phyloP scores from a whole-genome alignment of 148 eudicot genomes.

The Rhododendron ferrugineum region DNA sequence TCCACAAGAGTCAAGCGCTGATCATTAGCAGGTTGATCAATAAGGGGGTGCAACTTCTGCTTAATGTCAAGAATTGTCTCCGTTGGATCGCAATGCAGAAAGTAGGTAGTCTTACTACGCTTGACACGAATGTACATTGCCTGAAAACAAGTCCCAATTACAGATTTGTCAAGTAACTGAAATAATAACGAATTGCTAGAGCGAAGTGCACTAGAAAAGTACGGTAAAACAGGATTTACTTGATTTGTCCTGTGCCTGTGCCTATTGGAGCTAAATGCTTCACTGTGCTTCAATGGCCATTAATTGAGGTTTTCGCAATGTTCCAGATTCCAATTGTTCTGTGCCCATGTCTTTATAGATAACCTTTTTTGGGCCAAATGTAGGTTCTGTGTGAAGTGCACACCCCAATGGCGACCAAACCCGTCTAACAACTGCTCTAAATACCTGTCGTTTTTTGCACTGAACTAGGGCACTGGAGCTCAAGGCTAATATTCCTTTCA shows the following conservation, averaged over 20 bases:
- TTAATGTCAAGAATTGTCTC: conserved; percentile 68
- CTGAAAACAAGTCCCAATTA: conserved; percentile 31
- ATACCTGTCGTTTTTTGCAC: neutral
- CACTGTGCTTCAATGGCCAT: neutral
- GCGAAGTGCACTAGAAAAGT: neutral
- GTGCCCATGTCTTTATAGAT: neutral
- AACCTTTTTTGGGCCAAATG: neutral
- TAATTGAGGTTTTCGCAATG: neutral
- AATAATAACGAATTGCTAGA: neutral
- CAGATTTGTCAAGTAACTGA: neutral
- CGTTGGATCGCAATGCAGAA: conserved; percentile 84
- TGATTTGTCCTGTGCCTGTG: neutral
- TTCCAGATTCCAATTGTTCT: neutral
- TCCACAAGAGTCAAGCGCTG: conserved; percentile 61
- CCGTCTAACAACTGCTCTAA: neutral
- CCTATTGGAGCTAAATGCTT: neutral
- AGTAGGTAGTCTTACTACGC: conserved; percentile 83
- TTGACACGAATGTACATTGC: conserved; percentile 96
- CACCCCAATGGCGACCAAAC: neutral
- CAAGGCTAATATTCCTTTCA: neutral
- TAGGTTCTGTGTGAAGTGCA: neutral
- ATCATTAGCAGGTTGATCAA: conserved; percentile 69
- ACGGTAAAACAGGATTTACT: neutral
- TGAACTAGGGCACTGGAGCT: neutral
- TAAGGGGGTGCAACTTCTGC: conserved; percentile 65